Evolutionary conservation across 305 asterid species (phyloP), one percentile per base, ranked within the genome.

Genomic region (Rubia tinctorum): DNA sequence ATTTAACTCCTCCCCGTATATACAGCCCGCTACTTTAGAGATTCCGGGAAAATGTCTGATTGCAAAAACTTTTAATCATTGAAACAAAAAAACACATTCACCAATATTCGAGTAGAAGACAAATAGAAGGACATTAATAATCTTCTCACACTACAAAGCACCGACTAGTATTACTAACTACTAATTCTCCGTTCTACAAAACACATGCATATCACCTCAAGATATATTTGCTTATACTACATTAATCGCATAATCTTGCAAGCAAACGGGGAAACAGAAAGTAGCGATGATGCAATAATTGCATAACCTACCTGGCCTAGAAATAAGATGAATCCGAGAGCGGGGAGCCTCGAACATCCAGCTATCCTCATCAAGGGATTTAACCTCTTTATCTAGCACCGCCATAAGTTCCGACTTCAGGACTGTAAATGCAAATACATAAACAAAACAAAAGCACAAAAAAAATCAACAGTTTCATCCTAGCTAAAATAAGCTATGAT

Each of bases 331-430:
- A 66, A 93, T 84, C 64, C 92, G 89, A 68, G 97, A 94, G 72
- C 99, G 89, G 77, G 99, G 98, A 49, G 96, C 97, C 59, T 94
- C 98, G 64, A 91, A 91, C 97, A 91, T 94, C 98, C 97, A 94
- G 85, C 91, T 84, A 84, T 94, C 97, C 75, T 94, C 97, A 66
- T 94, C 96, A 53, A 91, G 81, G 72, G 97, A 91, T 74, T 90
- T 94, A 40, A 91, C 97, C 88, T 87, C 95, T 80, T 90, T 89
- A 77, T 85, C 82, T 22, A 94, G 91, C 56, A 87, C 80, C 22
- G 80, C 93, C 89, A 88, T 84, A 77, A 90, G 73, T 75, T 91
- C 98, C n/a, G 97, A 80, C 84, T 86, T 94, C 39, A 94, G 84
- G 73, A 80, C 97, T 94, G 34, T 30, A 30, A 30, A 30, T 30